These are phyloP conservation scores for Xylariaceae sp. DNA, from an alignment of 2,329 filamentous ascomycete species.

Conservation along the genomic window DNA sequence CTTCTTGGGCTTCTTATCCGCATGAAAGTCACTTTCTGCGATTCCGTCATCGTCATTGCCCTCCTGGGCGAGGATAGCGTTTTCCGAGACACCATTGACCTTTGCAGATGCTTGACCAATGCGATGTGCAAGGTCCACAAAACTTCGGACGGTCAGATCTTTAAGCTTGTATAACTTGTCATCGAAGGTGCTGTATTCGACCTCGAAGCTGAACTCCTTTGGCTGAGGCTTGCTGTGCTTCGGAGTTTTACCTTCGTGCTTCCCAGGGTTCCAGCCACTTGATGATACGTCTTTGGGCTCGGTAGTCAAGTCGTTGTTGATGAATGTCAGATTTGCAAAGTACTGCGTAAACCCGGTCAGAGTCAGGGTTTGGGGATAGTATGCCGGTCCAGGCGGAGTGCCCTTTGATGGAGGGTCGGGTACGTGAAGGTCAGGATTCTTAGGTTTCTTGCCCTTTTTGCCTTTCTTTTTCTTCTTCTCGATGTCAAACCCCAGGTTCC, in stretches of 20 bases:
- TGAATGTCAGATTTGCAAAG: constrained; percentile 85
- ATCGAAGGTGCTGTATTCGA: constrained; percentile 81
- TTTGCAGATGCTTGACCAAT: constrained; percentile 57
- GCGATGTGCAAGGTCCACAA: constrained; percentile 72
- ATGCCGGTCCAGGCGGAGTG: constrained; percentile 79
- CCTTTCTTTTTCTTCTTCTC: constrained; percentile 41
- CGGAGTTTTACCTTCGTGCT: constrained; percentile 57
- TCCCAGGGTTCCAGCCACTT: constrained; percentile 59
- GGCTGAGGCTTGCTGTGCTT: constrained; percentile 52
- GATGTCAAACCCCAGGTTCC: constrained; percentile 24
- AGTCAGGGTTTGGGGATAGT: constrained; percentile 78
- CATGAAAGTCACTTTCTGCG: constrained; percentile 20
- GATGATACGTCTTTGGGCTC: constrained; percentile 28
- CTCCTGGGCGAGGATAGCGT: neutral
- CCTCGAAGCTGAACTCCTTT: constrained; percentile 65
- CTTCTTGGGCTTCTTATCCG: constrained; percentile 51
- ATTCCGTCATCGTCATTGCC: constrained; percentile 11
- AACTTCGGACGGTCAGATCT: constrained; percentile 81
- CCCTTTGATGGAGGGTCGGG: constrained; percentile 71
- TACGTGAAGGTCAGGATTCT: constrained; percentile 58
- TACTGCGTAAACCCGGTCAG: constrained; percentile 83
- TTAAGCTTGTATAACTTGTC: constrained; percentile 71
- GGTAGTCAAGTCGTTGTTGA: constrained; percentile 67
- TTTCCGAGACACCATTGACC: constrained; percentile 13
- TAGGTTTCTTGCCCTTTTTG: constrained; percentile 42